A percentile compares a stretch with the other conserved stretches of the same genome.
Evolutionary conservation across 768 basidiomycete species (phyloP).

Genomic region (Amanita jacksonii): DNA sequence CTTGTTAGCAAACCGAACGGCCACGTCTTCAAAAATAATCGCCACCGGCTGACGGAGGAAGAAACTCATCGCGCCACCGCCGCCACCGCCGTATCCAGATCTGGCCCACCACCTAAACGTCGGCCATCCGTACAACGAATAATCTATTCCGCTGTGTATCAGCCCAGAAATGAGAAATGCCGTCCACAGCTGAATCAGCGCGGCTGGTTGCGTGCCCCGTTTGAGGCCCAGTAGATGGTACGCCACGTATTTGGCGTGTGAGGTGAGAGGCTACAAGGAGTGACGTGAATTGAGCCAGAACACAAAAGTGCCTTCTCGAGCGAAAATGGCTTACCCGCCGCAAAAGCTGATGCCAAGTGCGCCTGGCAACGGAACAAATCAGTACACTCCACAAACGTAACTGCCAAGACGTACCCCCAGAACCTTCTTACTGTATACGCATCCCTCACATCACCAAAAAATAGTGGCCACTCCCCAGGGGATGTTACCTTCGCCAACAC

Average conservation of each 20-base stretch:
- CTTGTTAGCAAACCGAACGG: slow-evolving; percentile 10
- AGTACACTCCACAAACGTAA: not conserved
- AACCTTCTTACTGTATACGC: slow-evolving; percentile 16
- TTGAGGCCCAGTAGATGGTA: slow-evolving; percentile 6
- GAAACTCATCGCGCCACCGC: slow-evolving; percentile 21
- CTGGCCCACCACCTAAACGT: not conserved
- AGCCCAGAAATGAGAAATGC: slow-evolving; percentile 25
- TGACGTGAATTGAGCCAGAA: not conserved
- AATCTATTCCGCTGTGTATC: slow-evolving; percentile 24
- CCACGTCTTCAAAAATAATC: slow-evolving; percentile 19
- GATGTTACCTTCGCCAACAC: slow-evolving; percentile 14
- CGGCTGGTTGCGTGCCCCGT: slow-evolving; percentile 9
- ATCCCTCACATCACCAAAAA: slow-evolving; percentile 15
- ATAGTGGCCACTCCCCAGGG: slow-evolving; percentile 17
- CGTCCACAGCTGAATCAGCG: slow-evolving; percentile 13
- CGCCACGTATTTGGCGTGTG: slow-evolving; percentile 10
- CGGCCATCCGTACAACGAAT: slow-evolving; percentile 18
- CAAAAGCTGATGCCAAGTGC: slow-evolving; percentile 18
- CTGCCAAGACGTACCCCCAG: slow-evolving; percentile 15
- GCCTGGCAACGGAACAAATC: slow-evolving; percentile 10
- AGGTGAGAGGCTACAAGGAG: slow-evolving; percentile 1
- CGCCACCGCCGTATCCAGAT: not conserved
- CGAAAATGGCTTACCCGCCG: slow-evolving; percentile 12
- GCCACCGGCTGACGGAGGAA: slow-evolving; percentile 26
- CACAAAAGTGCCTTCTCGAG: not conserved